Conservation (phyloP, 2,329 filamentous ascomycete genomes). For the Cercospora brassicicola region DNA sequence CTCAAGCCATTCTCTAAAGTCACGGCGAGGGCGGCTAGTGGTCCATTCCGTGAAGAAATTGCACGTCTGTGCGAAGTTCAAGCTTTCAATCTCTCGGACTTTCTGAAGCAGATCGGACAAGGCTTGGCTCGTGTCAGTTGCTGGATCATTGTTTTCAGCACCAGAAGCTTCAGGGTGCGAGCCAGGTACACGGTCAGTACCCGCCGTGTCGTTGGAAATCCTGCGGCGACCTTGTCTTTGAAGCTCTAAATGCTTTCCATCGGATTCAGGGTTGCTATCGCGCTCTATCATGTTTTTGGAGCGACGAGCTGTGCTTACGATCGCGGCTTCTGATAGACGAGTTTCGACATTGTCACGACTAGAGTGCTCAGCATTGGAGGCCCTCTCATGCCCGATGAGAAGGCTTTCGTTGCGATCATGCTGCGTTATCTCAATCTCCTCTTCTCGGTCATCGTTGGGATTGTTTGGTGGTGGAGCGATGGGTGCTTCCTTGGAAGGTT, state of each 20-base stretch:
- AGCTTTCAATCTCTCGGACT: neutral
- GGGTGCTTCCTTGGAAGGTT: neutral
- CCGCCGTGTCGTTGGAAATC: neutral
- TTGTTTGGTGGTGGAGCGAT: neutral
- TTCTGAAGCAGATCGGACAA: neutral
- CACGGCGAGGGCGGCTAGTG: neutral
- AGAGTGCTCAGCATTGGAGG: neutral
- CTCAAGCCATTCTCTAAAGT: neutral
- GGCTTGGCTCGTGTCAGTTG: neutral
- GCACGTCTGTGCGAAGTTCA: neutral
- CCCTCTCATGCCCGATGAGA: neutral
- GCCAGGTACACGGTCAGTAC: neutral
- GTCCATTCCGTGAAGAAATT: neutral
- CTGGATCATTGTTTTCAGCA: neutral
- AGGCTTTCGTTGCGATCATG: neutral
- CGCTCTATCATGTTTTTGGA: neutral
- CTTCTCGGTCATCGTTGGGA: neutral
- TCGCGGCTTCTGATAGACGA: neutral
- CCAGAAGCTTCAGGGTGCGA: neutral
- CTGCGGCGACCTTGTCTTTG: neutral
- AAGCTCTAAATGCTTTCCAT: neutral
- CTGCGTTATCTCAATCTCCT: neutral
- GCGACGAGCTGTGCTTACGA: neutral
- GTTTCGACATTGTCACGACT: neutral
- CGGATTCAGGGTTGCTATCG: neutral